Percentiles rank a stretch among this genome's conserved stretches.
Conservation (phyloP, 305 asterid species). For the Coffea humblotiana region DNA sequence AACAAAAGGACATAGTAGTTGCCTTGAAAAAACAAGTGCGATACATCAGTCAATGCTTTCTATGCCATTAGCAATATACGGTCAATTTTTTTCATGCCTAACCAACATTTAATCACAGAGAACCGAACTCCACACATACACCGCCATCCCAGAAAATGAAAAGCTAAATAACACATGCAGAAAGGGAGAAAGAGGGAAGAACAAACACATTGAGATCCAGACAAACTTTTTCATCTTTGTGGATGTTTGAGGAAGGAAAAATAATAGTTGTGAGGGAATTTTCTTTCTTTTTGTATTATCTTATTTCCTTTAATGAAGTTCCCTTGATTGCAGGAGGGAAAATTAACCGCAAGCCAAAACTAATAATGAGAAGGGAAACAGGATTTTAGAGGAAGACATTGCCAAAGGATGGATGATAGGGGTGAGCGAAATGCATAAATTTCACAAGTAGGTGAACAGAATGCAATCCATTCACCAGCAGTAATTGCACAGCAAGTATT, state of each 20-base stretch:
- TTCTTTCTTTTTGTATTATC: neutral
- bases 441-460: neutral
- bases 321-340: neutral
- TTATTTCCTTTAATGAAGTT: neutral
- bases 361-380: neutral
- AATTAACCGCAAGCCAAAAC: neutral
- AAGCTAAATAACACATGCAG: neutral
- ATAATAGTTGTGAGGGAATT: neutral
- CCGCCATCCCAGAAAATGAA: neutral
- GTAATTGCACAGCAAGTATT: neutral
- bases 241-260: neutral
- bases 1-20: neutral
- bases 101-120: neutral
- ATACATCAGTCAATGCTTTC: neutral
- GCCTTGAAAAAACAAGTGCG: neutral
- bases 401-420: neutral
- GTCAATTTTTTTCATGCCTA: neutral
- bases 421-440: neutral
- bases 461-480: neutral
- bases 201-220: neutral
- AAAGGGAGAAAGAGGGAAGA: neutral
- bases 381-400: neutral
- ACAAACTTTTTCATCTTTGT: neutral
- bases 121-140: neutral
- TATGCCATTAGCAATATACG: neutral